These are phyloP conservation scores for Leptomonas pyrrhocoris DNA, from an alignment of 208 protist genomes.

Conservation along the genomic window DNA sequence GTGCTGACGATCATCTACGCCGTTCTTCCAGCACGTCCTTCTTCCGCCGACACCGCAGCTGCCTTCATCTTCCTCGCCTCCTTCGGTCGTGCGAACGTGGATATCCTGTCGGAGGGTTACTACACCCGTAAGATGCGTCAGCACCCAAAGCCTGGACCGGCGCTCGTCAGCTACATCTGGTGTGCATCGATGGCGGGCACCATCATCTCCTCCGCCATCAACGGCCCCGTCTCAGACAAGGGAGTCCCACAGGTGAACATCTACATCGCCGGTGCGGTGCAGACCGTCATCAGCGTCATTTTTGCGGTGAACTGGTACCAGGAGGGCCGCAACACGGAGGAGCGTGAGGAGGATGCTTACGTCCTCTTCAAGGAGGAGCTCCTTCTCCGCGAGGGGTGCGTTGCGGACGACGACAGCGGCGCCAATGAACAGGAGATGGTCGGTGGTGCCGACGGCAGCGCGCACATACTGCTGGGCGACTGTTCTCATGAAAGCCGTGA, in stretches of 20 bases:
- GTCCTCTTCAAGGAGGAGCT: constrained; percentile 25
- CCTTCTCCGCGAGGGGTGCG: constrained; percentile 28
- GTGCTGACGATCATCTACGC: constrained; percentile 43
- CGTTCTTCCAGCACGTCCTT: constrained; percentile 41
- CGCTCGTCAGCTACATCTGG: constrained; percentile 75
- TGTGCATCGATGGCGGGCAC: constrained; percentile 53
- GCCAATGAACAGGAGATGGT: constrained; percentile 3
- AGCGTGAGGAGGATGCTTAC: constrained; percentile 46
- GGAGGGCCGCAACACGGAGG: constrained; percentile 57
- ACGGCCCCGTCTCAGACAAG: constrained; percentile 63
- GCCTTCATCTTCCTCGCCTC: constrained; percentile 57
- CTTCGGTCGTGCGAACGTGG: constrained; percentile 61
- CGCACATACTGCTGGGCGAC: too few species aligned
- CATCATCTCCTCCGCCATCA: constrained; percentile 44
- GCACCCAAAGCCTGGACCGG: constrained; percentile 39
- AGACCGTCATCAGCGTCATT: constrained; percentile 48
- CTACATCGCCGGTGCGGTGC: constrained; percentile 51
- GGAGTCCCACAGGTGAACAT: constrained; percentile 38
- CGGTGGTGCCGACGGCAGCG: too few species aligned
- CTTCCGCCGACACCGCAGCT: constrained; percentile 37
- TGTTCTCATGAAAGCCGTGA: too few species aligned
- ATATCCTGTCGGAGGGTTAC: constrained; percentile 70
- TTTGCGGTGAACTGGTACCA: constrained; percentile 73
- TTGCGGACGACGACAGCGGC: constrained; percentile 8
- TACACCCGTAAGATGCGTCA: constrained; percentile 75